phyloP scores from a whole-genome alignment of 2,329 filamentous ascomycete genomes.

The Shiraia bambusicola region DNA sequence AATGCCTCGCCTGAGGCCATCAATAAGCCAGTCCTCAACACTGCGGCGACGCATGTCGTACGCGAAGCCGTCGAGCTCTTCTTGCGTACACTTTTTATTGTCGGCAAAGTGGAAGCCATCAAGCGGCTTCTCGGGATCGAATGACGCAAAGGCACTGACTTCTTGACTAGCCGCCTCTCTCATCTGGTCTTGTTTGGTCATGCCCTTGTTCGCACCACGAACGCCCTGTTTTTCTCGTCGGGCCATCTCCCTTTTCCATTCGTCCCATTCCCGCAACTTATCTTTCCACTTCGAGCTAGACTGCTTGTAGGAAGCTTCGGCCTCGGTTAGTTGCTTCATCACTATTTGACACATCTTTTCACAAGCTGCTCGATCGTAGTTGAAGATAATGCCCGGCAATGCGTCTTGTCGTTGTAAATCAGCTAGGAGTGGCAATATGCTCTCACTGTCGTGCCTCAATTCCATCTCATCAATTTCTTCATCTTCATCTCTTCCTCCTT shows the following conservation, averaged over 20 bases:
- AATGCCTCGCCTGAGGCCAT: conserved; percentile 66
- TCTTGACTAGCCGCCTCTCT: conserved; percentile 60
- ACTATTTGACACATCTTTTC: conserved; percentile 60
- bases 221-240: conserved; percentile 49
- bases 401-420: conserved; percentile 64
- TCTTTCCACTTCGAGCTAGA: conserved; percentile 61
- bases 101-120: conserved; percentile 68
- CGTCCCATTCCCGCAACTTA: conserved; percentile 60
- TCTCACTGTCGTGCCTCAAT: conserved; percentile 35
- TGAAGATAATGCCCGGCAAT: conserved; percentile 74
- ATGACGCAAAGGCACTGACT: conserved; percentile 60
- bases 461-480: conserved; percentile 27
- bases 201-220: conserved; percentile 48
- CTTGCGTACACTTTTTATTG: conserved; percentile 56
- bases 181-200: conserved; percentile 59
- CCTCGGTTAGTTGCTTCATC: conserved; percentile 54
- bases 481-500: conserved; percentile 12
- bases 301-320: conserved; percentile 60
- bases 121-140: conserved; percentile 66
- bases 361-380: conserved; percentile 69
- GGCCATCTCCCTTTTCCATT: conserved; percentile 55
- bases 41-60: conserved; percentile 54
- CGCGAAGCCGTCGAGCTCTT: conserved; percentile 61
- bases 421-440: conserved; percentile 59
- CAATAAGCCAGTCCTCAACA: conserved; percentile 57